Evolutionary conservation across 495 filamentous ascomycete genomes (phyloP).

Genomic region (Geopyxis carbonaria): DNA sequence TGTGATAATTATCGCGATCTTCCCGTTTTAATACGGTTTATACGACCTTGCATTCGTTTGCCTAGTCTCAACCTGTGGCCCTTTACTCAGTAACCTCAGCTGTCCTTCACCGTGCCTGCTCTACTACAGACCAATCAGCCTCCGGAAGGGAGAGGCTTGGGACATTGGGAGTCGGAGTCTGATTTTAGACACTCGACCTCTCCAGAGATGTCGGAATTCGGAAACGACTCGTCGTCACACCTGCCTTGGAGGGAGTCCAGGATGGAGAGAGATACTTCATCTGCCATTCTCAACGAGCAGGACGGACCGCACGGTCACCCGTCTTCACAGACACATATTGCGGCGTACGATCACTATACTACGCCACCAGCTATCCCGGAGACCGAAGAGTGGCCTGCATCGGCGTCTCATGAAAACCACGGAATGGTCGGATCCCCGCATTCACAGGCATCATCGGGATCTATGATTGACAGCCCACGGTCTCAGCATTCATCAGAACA

Average conservation of each 20-base stretch:
- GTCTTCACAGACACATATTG: conserved; percentile 16
- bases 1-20: conserved; percentile 4
- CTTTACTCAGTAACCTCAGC: not conserved
- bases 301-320: conserved; percentile 19
- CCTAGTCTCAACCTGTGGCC: not conserved
- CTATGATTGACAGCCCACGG: conserved; percentile 24
- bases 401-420: conserved; percentile 20
- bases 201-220: conserved; percentile 22
- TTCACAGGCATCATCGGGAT: conserved; percentile 17
- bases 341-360: conserved; percentile 21
- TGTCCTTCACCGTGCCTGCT: not conserved
- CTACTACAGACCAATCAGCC: conserved; percentile 2
- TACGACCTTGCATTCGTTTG: conserved; percentile 14
- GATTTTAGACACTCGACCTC: conserved; percentile 20
- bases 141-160: conserved; percentile 21
- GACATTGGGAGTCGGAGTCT: conserved; percentile 20
- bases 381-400: conserved; percentile 22
- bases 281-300: conserved; percentile 17
- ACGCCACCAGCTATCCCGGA: conserved; percentile 17
- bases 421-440: conserved; percentile 19
- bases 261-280: conserved; percentile 23
- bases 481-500: conserved; percentile 23
- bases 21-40: not conserved
- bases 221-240: conserved; percentile 18
- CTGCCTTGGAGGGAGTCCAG: conserved; percentile 23